These are phyloP conservation scores for Lanmaoa pseudosensibilis DNA, from an alignment of 768 basidiomycete genomes.

Conservation along the genomic window DNA sequence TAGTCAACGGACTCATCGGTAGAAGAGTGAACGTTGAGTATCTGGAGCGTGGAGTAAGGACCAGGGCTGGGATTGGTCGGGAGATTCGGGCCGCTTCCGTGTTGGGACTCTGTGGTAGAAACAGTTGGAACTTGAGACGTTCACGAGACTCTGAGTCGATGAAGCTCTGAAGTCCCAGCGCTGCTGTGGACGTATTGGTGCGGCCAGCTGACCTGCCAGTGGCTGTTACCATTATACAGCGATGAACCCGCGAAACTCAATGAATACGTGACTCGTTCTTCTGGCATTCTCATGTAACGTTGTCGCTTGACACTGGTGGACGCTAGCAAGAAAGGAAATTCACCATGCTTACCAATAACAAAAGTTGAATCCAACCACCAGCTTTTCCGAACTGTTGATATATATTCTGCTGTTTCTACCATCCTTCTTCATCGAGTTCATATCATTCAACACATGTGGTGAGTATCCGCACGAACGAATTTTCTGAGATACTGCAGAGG, in stretches of 20 bases:
- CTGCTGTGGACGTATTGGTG: neutral
- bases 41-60: neutral
- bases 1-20: neutral
- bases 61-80: neutral
- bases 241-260: neutral
- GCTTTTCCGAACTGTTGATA: no score
- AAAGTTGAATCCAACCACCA: no score
- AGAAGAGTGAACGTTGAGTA: neutral
- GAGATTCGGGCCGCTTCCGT: neutral
- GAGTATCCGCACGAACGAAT: neutral
- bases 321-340: no score
- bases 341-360: no score
- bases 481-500: neutral
- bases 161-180: neutral
- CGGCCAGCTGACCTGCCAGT: neutral
- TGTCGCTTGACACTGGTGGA: no score
- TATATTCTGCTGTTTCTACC: neutral
- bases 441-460: no score
- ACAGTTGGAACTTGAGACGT: no score
- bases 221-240: neutral
- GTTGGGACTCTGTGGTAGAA: neutral
- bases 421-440: neutral
- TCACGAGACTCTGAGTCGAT: neutral
- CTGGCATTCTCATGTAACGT: no score
- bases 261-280: neutral